Evolutionary conservation across 768 basidiomycete genomes (phyloP).

Genomic region (Lactarius sp.): DNA sequence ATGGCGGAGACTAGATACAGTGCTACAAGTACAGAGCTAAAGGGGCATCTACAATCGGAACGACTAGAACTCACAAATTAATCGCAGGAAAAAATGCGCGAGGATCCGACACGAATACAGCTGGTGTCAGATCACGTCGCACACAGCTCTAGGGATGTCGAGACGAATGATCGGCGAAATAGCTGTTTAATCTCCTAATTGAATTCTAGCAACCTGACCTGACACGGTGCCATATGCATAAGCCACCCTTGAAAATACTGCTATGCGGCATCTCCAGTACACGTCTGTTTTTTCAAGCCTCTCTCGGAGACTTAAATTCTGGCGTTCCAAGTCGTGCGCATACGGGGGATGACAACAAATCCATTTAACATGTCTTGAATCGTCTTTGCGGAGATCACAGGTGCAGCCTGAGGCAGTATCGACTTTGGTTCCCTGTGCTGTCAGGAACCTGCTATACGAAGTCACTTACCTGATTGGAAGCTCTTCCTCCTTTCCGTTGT

Average conservation of each 20-base stretch:
- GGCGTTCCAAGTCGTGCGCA: background rate
- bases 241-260: background rate
- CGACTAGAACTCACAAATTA: no score
- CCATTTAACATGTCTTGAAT: background rate
- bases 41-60: background rate
- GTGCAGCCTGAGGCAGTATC: background rate
- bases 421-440: background rate
- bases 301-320: background rate
- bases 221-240: background rate
- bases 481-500: background rate
- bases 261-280: background rate
- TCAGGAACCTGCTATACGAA: background rate
- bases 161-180: background rate
- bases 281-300: background rate
- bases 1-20: background rate
- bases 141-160: background rate
- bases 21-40: background rate
- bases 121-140: background rate
- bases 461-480: background rate
- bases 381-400: background rate
- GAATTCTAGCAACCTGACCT: no score
- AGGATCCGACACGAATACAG: background rate
- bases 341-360: background rate
- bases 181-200: background rate
- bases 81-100: background rate